Base-by-base conservation (phyloP, 768 basidiomycete genomes). In the Hypsizygus marmoreus region DNA sequence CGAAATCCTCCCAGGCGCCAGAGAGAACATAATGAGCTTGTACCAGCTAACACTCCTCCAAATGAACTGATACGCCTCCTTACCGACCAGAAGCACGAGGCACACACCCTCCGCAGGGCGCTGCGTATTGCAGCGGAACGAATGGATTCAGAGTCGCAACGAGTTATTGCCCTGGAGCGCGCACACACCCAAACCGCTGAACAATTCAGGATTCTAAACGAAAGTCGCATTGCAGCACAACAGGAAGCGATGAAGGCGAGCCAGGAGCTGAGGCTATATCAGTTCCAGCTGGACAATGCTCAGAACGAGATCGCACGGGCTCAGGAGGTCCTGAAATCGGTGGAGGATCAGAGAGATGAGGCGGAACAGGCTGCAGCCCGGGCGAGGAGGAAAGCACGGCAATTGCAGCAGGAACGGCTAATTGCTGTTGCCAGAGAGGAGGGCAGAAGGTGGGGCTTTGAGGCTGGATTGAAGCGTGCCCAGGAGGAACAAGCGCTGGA, bases 381-480 rank as follows among this genome's bases (percentile, higher is more conserved):
- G 17, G 80, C 79, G 19, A 72, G 80, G 30, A 71, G 69, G 14
- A 72, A 67, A 41, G 79, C 80, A 23, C 66, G 81, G 42, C 69
- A 71, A 54, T 53, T 82, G 36, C 73, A 70, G 7, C 76, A 79
- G 53, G 74, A 80, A 47, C 68, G 73, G 11, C 52, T 82, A 32
- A 64, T 83, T 14, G 70, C 77, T 42, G 50, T 65, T 35, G 84
- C 84, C 1, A 70, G 76, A 43, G 81, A 84, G 44, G 81, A 84
- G 54, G 83, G 83, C 3, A 69, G 81, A 43, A 72, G 64, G 60
- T 55, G 63, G 62, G 64, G 84, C 54, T 62, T 77, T 66, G 65
- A 76, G 64, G 71, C 75, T 68, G 70, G 84, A 52, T 41, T 73
- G 70, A 58, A 61, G 45, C 65, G 67, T 35, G 72, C 70, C 2